Base-by-base conservation (phyloP, 345 rosid species). In the Bruguiera parviflora region DNA sequence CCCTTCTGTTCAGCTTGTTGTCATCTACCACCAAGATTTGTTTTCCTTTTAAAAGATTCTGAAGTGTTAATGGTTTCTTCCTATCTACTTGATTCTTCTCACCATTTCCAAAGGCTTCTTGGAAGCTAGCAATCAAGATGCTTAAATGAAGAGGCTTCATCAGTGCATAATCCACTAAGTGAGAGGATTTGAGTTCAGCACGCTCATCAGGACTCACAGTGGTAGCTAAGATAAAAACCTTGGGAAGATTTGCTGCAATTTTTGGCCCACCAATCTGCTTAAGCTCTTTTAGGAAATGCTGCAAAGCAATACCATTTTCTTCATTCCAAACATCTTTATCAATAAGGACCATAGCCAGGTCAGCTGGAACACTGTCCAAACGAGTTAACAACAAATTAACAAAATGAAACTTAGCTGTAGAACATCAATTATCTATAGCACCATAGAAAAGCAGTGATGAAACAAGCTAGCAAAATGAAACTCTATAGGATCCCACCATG, bases 1-100 rank as follows among this genome's bases (percentile, higher is more conserved):
- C 99, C 86, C 91, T 82, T 78, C 97, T 82, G 64, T 94, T 94
- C 47, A 92, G 95, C 70, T 46, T 66, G 77, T 94, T 91, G 84
- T 94, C 97, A 67, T 94, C 99, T 73, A 94, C 97, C 72, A 94
- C 96, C 73, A 91, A 82, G 75, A 94, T 87, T 70, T 68, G 71
- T 67, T 84, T 94, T 63, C 75, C 96, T 71, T 80, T 78, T 1
- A 94, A 80, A 47, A 94, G 77, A 64, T 66, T 74, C 72, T 87
- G 88, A 21, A 87, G 92, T 58, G 68, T 78, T 16, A 75, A 64
- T 15, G 47, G 81, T 59, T 84, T 86, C 78, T 75, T 85, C 74
- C 80, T 74, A 29, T 60, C 68, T 5, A 75, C 71, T 72, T 75
- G 86, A 76, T 74, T 81, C 81, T 82, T 87, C 76, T 80, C 84